Conservation (phyloP, 2,329 filamentous ascomycete species). For the Biscogniauxia marginata region DNA sequence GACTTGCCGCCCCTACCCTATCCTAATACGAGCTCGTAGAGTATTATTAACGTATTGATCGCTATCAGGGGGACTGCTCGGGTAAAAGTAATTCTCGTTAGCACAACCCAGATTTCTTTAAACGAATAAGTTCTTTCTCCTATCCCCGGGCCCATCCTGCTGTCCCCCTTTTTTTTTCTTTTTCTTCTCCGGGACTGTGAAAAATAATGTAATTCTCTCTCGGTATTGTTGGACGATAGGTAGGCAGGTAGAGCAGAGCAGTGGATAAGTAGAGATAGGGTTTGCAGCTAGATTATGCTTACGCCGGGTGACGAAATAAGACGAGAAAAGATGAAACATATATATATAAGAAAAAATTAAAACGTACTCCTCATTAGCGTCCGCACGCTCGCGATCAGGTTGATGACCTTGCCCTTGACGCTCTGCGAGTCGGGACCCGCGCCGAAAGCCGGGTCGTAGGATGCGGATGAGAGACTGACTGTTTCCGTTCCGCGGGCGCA, state of each 20-base stretch:
- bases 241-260: too few relatives aligned
- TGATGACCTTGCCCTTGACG: conserved; percentile 82
- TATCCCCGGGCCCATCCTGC: too few relatives aligned
- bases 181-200: too few relatives aligned
- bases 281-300: too few relatives aligned
- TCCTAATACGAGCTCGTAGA: conserved; percentile 77
- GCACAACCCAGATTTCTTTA: background rate
- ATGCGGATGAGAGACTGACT: conserved; percentile 78
- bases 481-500: conserved; percentile 43
- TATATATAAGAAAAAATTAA: too few relatives aligned
- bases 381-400: conserved; percentile 85
- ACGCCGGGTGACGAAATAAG: background rate
- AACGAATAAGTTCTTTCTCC: background rate
- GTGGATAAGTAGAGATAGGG: too few relatives aligned
- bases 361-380: conserved; percentile 88
- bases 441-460: conserved; percentile 77
- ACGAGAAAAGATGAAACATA: background rate
- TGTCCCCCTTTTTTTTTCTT: too few relatives aligned
- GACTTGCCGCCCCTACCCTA: conserved; percentile 44
- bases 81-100: conserved; percentile 2
- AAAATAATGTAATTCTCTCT: too few relatives aligned
- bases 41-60: conserved; percentile 78
- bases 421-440: conserved; percentile 65
- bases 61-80: conserved; percentile 75
- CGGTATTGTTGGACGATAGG: too few relatives aligned